Conservation (phyloP, 441 rosid species). For the Pelargonium australe region DNA sequence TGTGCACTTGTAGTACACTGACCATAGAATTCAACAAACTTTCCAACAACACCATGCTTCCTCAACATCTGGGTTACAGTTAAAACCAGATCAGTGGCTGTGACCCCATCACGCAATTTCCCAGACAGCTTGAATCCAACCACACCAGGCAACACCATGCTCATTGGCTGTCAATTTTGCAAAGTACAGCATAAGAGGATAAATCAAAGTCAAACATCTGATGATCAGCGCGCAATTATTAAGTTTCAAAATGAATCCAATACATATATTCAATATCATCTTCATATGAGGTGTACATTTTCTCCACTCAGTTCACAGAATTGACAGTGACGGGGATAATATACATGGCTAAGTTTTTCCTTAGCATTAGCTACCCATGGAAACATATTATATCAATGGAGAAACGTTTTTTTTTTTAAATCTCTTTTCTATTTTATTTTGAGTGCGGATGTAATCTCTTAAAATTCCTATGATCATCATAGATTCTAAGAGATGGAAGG, state of each 20-base stretch:
- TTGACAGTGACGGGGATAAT: not conserved
- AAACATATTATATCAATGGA: not conserved
- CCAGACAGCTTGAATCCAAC: constrained; percentile 57
- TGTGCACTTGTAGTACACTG: constrained; percentile 5
- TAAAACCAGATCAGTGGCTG: constrained; percentile 64
- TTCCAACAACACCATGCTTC: constrained; percentile 70
- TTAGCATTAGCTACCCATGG: not conserved
- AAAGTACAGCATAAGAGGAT: constrained; percentile 19
- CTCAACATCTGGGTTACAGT: constrained; percentile 58
- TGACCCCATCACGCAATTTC: constrained; percentile 47
- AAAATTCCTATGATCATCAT: not conserved
- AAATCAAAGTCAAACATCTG: constrained; percentile 1
- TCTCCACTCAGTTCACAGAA: not conserved
- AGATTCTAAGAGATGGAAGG: not conserved
- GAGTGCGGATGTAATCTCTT: not conserved
- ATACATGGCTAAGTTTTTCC: not conserved
- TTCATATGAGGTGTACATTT: not conserved
- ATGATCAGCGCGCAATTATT: not conserved
- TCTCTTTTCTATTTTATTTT: not conserved
- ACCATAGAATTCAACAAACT: constrained; percentile 65
- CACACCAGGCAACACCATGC: constrained; percentile 70
- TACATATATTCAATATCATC: not conserved
- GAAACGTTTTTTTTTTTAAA: not conserved
- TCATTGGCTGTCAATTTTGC: constrained; percentile 49
- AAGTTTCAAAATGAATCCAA: not conserved